Evolutionary conservation across 2,329 filamentous ascomycete genomes (phyloP), one percentile per base, ranked within the genome.

Genomic region (Furcasterigmium furcatum): DNA sequence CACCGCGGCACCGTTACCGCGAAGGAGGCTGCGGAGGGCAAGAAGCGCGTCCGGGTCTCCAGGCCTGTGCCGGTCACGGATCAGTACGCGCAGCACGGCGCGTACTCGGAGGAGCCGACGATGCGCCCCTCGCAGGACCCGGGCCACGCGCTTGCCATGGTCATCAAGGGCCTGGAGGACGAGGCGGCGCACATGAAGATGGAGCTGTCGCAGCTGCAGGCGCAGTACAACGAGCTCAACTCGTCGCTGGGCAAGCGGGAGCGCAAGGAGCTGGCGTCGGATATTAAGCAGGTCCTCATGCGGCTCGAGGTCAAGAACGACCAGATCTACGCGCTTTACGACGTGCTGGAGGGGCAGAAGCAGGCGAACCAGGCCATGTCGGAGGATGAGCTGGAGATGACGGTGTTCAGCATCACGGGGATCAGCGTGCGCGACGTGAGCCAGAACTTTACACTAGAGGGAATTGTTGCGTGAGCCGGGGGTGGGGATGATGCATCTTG

Each of bases 271-370:
- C 64, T 91, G 44, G 76, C 79, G 22, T 72, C 71, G 22, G 77
- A 77, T 46, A 84, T 92, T 29, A 74, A 82, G 49, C 70, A 70
- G 19, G 58, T 90, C 18, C 69, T 86, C 35, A 74, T 75, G 49
- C 75, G 79, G 43, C 79, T 90, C 20, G 85, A 91, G 57, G 75
- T 78, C 57, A 90, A 91, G 65, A 82, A 83, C 21, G 85, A 88
- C 50, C 87, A 91, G 63, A 84, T 95, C 35, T 95, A 95, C 66
- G 79, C 81, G 35, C 72, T 95, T 13, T 88, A 91, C 55, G 90
- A 95, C 61, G 88, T 94, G 1, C 73, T 94, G 1, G 88, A 92
- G 64, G 88, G 85, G 6, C 87, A 91, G 61, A 88, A 87, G 67
- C 73, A 73, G 27, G 74, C 76, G 3, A 82, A 82, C 0, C 77